Evolutionary conservation across 1,284 basidiomycete species (phyloP).

Genomic region (Volvariella surrecta): DNA sequence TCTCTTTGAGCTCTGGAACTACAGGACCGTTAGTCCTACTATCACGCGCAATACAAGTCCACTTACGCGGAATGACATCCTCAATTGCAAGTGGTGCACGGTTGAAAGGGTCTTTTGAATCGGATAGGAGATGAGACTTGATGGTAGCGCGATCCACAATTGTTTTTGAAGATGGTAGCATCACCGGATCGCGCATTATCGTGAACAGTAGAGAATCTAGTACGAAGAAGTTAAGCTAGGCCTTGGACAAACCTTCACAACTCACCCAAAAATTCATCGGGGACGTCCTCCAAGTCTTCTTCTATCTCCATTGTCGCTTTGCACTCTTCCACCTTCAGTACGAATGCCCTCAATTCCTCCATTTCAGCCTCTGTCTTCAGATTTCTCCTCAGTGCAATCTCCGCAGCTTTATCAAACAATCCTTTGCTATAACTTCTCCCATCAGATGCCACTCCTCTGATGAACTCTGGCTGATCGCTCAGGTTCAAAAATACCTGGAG

Average conservation of each 20-base stretch:
- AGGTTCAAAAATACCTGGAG: constrained; percentile 91
- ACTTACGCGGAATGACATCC: constrained; percentile 71
- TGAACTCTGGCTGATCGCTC: constrained; percentile 73
- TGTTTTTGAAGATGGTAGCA: constrained; percentile 76
- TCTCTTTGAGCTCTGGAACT: constrained; percentile 36
- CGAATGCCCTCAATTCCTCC: constrained; percentile 63
- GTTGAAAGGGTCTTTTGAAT: constrained; percentile 89
- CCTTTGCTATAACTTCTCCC: constrained; percentile 86
- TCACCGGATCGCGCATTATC: constrained; percentile 94
- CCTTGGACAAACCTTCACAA: not conserved
- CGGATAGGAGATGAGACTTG: constrained; percentile 90
- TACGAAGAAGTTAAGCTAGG: constrained; percentile 7
- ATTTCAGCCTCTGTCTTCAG: constrained; percentile 84
- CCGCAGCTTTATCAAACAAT: constrained; percentile 77
- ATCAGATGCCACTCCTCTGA: constrained; percentile 86
- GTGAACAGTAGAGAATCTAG: constrained; percentile 90
- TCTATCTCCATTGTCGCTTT: constrained; percentile 77
- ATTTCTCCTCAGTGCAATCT: constrained; percentile 55
- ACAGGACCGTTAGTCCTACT: constrained; percentile 4
- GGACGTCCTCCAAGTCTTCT: constrained; percentile 89
- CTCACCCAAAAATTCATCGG: constrained; percentile 91
- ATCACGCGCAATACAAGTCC: not conserved
- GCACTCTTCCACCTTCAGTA: constrained; percentile 79
- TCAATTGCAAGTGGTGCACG: constrained; percentile 72
- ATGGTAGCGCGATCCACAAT: constrained; percentile 90